Evolutionary conservation across 129 eudicot genomes (phyloP).

Genomic region (carrot (Daucus carota)): DH1_v3.0 NC_030386.2:34105501-34106000

Average conservation of each 20-base stretch:
- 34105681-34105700: neutral
- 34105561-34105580: neutral
- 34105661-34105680: slow-evolving; percentile 22
- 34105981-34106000: no score
- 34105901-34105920: neutral
- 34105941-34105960: neutral
- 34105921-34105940: neutral
- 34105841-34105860: neutral
- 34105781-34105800: neutral
- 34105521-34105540: neutral
- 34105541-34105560: neutral
- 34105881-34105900: neutral
- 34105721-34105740: neutral
- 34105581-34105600: slow-evolving; percentile 69
- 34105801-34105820: neutral
- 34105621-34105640: slow-evolving; percentile 99
- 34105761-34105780: neutral
- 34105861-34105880: neutral
- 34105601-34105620: slow-evolving; percentile 97
- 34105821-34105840: neutral
- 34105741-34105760: neutral
- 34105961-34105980: neutral
- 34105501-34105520: neutral
- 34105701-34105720: neutral
- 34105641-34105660: slow-evolving; percentile 98